These are phyloP conservation scores for Urostyla sp. DNA, from an alignment of 73 alveolate species.

Conservation along the genomic window DNA sequence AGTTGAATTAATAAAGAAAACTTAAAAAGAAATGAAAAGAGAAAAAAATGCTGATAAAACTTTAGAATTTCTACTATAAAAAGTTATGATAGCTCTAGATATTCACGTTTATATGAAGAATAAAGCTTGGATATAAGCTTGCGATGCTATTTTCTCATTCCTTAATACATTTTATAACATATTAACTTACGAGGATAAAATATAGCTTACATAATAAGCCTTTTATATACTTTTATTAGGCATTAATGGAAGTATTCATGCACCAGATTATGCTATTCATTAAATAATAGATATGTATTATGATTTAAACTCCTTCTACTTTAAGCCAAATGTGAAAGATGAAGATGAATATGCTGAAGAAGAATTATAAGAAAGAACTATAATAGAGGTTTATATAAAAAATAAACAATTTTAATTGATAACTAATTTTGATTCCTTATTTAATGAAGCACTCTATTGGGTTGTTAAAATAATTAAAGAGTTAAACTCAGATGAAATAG, in stretches of 20 bases:
- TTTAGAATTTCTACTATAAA: not conserved
- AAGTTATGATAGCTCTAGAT: conserved; percentile 37
- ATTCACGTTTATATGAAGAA: conserved; percentile 9
- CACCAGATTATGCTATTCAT: conserved; percentile 9
- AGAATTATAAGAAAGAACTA: not conserved
- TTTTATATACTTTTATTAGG: conserved; percentile 10
- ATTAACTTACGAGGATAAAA: not conserved
- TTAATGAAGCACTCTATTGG: not conserved
- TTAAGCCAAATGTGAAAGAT: not conserved
- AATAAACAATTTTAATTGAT: not conserved
- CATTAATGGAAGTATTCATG: not conserved
- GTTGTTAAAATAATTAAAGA: not conserved
- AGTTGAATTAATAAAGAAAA: not conserved
- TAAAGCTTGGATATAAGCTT: not conserved
- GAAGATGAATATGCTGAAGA: not conserved
- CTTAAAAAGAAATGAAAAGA: not conserved
- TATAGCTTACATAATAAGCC: not conserved
- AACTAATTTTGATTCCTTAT: not conserved
- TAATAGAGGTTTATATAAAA: not conserved
- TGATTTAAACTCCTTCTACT: not conserved
- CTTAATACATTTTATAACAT: not conserved
- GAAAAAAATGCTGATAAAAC: not conserved
- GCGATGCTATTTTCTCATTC: conserved; percentile 5
- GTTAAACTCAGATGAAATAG: conserved; percentile 13
- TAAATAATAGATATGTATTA: not conserved